Evolutionary conservation across 2,329 filamentous ascomycete species (phyloP), one percentile per base, ranked within the genome.

Genomic region (Escovopsis sp.): DNA sequence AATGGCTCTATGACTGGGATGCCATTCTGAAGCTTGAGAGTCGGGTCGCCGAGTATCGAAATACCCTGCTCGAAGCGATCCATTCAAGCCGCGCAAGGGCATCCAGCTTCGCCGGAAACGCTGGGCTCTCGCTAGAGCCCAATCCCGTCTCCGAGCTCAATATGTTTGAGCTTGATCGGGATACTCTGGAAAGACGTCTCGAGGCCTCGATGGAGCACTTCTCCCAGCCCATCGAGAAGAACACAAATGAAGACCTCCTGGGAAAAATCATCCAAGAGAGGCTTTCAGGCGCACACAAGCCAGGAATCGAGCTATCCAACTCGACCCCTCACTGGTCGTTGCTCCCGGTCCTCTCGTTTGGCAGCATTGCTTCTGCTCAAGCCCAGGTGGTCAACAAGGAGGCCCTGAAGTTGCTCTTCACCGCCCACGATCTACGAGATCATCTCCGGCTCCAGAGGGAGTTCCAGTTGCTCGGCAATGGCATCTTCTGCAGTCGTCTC

Each of bases 391-490:
- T 94, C 33, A 91, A 88, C 50, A 75, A 76, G 28, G 81, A 84
- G 41, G 84, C 83, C 44, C 73, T 94, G 51, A 66, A 62, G 42
- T 66, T 93, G 8, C 72, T 96, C 18, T 93, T 95, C 56, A 72
- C 72, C 15, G 69, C 77, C 6, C 84, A 94, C 54, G 67, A 76
- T 9, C 62, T 98, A 4, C 73, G 76, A 12, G 65, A 73, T 2
- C 87, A 96, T 55, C 64, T 96, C 0, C 68, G 70, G 4, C 56
- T 94, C 2, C 86, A 94, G 53, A 77, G 76, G 45, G 74, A 81
- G 36, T 95, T 91, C 49, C 84, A 93, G 41, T 70, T 96, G 2
- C 68, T 96, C 6, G 83, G 86, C 2, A 87, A 91, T 52, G 87
- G 87, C 6, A 69, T 85, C 12, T 95, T 95, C 57, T 79, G 82